Evolutionary conservation across 2,329 filamentous ascomycete genomes (phyloP).

Genomic region (Graphilbum fragrans): DNA sequence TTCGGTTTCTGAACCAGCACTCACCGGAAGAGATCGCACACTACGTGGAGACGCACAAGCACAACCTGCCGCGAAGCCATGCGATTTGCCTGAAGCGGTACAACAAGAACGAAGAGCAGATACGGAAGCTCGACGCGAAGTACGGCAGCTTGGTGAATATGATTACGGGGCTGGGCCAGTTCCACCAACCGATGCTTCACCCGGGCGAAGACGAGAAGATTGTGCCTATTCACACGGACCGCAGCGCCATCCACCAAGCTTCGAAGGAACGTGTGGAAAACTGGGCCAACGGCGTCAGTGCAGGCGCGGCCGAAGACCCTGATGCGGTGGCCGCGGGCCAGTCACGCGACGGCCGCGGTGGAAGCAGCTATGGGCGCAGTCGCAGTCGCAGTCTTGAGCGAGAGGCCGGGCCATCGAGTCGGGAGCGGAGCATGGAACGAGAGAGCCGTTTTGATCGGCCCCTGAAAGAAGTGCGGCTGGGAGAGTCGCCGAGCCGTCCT

Average conservation of each 20-base stretch:
- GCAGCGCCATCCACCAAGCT: constrained; percentile 26
- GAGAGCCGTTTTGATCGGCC: constrained; percentile 71
- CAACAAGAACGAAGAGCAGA: constrained; percentile 73
- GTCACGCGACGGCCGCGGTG: background rate
- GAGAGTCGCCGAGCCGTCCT: constrained; percentile 83
- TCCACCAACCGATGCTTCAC: constrained; percentile 79
- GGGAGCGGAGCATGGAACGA: constrained; percentile 39
- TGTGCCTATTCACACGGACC: constrained; percentile 1
- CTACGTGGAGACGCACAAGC: constrained; percentile 92
- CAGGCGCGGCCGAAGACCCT: constrained; percentile 25
- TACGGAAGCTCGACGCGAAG: constrained; percentile 82
- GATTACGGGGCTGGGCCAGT: constrained; percentile 80
- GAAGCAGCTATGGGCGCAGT: background rate
- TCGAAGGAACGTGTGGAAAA: constrained; percentile 66
- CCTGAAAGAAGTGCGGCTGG: constrained; percentile 80
- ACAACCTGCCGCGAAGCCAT: constrained; percentile 86
- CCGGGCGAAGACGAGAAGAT: constrained; percentile 30
- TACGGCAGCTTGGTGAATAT: constrained; percentile 88
- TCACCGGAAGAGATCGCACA: constrained; percentile 85
- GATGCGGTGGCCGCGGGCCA: constrained; percentile 1
- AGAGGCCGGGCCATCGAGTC: constrained; percentile 28
- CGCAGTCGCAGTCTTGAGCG: constrained; percentile 16
- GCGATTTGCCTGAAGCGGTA: constrained; percentile 86
- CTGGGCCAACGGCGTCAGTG: constrained; percentile 72
- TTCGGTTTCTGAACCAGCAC: constrained; percentile 84